Evolutionary conservation across 1,284 basidiomycete species (phyloP), one percentile per base, ranked within the genome.

Genomic region (Rhodotorula glutinis): DNA sequence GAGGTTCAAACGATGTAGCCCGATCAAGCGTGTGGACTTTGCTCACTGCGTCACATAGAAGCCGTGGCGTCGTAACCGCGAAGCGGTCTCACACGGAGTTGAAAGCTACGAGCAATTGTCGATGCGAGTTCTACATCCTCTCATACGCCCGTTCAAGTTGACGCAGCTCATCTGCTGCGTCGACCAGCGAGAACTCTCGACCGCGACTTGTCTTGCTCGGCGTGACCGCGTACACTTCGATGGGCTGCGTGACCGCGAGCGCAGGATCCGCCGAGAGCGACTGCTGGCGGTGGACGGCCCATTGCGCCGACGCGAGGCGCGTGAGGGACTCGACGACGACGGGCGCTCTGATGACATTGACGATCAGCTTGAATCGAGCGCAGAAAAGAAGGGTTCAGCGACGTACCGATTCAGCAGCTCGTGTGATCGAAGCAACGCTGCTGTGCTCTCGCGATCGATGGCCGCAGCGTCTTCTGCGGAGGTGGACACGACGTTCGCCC

Each of bases 111-210:
- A n/a, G 23, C 25, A 13, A 27, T 4, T 23, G 41, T 8, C 2
- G 5, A 25, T 14, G n/a, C 21, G 9, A 11, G 25, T 4, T 44
- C 41, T 44, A 56, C 54, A n/a, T 4, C 40, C 23, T 38, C 49
- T 25, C 27, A 21, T 63, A 70, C 29, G 65, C 62, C 49, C 57
- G 14, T n/a, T 53, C 41, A 4, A 70, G 16, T 53, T 41, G 51
- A 38, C 65, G 51, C 47, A 65, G 29, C 69, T 70, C 69, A 44
- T 70, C 69, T 21, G 53, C 66, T 11, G 69, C 65, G 10, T 64
- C 69, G 21, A 70, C 53, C 11, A 70, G 40, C 11, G 54, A 58
- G 23, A 60, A 25, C 21, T 69, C 67, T 38, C 55, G 52, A 4
- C 64, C 60, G 17, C 30, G 41, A 9, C 16, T 30, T 3, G 46